These are phyloP conservation scores for Flaveria sonorensis DNA, from an alignment of 129 eudicot genomes.

Conservation along the genomic window DNA sequence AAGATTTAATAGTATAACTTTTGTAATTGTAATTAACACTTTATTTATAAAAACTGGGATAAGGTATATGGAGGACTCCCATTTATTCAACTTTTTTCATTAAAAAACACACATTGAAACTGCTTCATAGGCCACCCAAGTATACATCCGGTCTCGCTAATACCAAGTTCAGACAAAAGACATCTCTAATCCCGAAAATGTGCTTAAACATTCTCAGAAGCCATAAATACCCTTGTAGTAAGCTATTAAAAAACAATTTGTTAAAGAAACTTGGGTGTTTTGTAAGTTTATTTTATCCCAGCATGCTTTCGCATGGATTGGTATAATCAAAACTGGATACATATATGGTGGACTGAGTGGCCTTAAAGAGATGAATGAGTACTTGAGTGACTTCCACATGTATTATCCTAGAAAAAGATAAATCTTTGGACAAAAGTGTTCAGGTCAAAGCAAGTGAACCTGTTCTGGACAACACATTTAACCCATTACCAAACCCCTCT, in stretches of 20 bases:
- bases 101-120: neutral
- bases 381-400: neutral
- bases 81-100: neutral
- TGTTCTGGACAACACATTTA: neutral
- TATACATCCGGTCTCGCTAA: neutral
- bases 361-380: neutral
- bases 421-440: neutral
- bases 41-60: neutral
- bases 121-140: slow-evolving; percentile 6
- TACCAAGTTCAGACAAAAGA: neutral
- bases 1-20: neutral
- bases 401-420: neutral
- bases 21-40: neutral
- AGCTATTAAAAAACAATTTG: neutral
- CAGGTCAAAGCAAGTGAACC: neutral
- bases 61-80: neutral
- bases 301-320: neutral
- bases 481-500: neutral
- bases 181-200: neutral
- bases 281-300: neutral
- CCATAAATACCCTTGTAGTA: neutral
- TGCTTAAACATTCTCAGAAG: neutral
- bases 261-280: neutral
- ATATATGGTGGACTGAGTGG: neutral
- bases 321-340: neutral